Evolutionary conservation across 164 flowering plant species (phyloP), one percentile per base, ranked within the genome.

Genomic region (Akebia trifoliata): DNA sequence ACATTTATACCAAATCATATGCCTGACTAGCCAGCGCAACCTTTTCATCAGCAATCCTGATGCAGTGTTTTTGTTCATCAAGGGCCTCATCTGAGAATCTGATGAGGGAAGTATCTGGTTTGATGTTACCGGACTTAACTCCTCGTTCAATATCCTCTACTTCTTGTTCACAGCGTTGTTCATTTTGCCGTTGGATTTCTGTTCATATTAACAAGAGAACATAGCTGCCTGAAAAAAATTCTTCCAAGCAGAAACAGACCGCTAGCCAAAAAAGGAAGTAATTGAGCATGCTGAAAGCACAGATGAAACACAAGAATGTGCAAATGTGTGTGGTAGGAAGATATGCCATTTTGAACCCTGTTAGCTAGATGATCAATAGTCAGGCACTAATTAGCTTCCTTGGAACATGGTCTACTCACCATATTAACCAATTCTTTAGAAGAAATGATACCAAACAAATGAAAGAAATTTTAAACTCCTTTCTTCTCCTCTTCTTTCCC

Each of bases 21-120:
- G 90, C 92, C 52, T 85, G 95, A 51, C 64, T 52, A 36, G 97
- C 96, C 78, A 90, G 68, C 17, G 87, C 78, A 71, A 93, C 87
- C 59, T 93, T 93, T 66, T 93, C 99, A 78, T 93, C 99, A 14
- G 95, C 95, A 74, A 93, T 85, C 69, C 95, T 71, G 48, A 87
- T 65, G 67, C 87, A 79, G 68, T 90, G 99, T 59, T 87, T 90
- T 71, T 93, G 97, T 73, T 90, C 99, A 59, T 93, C 97, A 57
- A 85, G 79, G 31, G 95, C 95, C 18, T 93, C 97, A 57, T 85
- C 94, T 2, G 99, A 90, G 69, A 87, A 90, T 72, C 73, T 77
- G 40, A 78, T 56, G 50, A 60, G 79, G 21, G 94, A 79, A 54
- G 83, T 49, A 67, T 81, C 83, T 9, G 86, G 80, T 17, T 71